A percentile compares a stretch with the other conserved stretches of the same genome.
Evolutionary conservation across 208 protist species (phyloP).

Genomic region (Trypanosoma melophagium): DNA sequence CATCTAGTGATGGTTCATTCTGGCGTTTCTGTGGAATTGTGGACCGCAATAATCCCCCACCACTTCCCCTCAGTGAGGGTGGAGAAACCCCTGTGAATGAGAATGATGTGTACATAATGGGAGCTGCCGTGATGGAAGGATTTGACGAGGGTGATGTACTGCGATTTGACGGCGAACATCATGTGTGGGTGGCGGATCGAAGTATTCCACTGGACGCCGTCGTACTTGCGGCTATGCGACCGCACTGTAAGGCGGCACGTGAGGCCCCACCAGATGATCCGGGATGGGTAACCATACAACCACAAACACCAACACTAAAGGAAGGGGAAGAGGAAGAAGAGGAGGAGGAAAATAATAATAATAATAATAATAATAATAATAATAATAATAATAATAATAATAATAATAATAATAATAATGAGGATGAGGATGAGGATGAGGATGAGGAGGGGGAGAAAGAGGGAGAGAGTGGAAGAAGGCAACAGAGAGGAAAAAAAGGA

Average conservation of each 20-base stretch:
- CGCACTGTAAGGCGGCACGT: constrained; percentile 66
- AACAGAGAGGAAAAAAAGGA: constrained; percentile 11
- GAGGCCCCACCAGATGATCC: constrained; percentile 57
- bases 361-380: constrained; percentile 11
- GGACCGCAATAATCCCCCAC: constrained; percentile 52
- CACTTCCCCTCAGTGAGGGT: constrained; percentile 32
- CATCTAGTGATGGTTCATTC: constrained; percentile 58
- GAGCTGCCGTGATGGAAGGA: constrained; percentile 65
- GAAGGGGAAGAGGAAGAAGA: constrained; percentile 17
- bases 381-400: not conserved
- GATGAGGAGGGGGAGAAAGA: not conserved
- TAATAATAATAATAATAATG: not conserved
- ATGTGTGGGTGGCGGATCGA: constrained; percentile 65
- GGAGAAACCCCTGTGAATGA: constrained; percentile 9
- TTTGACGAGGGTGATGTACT: constrained; percentile 86
- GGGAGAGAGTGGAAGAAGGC: not conserved
- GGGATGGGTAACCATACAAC: constrained; percentile 46
- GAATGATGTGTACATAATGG: constrained; percentile 82
- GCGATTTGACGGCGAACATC: constrained; percentile 44
- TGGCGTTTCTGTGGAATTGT: constrained; percentile 83
- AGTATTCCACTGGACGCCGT: constrained; percentile 75
- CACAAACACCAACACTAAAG: not conserved
- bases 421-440: not conserved
- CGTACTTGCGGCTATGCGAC: constrained; percentile 78
- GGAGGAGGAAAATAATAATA: constrained; percentile 4